Evolutionary conservation across 805 yeast species (phyloP).

Genomic region (Lipomyces yamadae): DNA sequence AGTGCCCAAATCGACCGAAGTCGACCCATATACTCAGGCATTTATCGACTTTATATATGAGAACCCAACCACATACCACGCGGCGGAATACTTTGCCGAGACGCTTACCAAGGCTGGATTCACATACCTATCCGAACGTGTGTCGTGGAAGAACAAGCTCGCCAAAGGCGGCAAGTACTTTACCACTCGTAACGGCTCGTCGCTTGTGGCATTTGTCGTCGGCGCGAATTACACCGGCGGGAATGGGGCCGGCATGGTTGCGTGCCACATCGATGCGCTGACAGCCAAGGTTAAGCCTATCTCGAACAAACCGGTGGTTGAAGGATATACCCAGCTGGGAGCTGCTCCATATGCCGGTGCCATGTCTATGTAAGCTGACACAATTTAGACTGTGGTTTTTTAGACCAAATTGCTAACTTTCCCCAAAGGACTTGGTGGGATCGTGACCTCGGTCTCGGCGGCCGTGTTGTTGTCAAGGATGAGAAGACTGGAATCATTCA

Average conservation of each 20-base stretch:
- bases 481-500: constrained; percentile 42
- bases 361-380: constrained; percentile 42
- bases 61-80: constrained; percentile 64
- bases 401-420: neutral
- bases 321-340: constrained; percentile 78
- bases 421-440: constrained; percentile 68
- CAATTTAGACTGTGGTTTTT: neutral
- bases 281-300: constrained; percentile 65
- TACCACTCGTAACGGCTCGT: constrained; percentile 70
- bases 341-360: constrained; percentile 86
- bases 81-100: constrained; percentile 66
- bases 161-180: constrained; percentile 61
- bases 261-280: constrained; percentile 61
- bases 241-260: constrained; percentile 63
- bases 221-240: constrained; percentile 70
- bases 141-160: constrained; percentile 53
- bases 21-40: constrained; percentile 28
- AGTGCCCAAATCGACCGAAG: constrained; percentile 14
- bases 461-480: constrained; percentile 64
- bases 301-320: constrained; percentile 62
- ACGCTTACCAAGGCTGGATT: constrained; percentile 64
- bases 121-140: constrained; percentile 65
- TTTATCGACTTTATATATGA: constrained; percentile 38
- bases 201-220: constrained; percentile 69
- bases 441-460: constrained; percentile 85